Conservation (phyloP, 371 early-diverging fungal genomes). For the Mucor saturninus region DNA sequence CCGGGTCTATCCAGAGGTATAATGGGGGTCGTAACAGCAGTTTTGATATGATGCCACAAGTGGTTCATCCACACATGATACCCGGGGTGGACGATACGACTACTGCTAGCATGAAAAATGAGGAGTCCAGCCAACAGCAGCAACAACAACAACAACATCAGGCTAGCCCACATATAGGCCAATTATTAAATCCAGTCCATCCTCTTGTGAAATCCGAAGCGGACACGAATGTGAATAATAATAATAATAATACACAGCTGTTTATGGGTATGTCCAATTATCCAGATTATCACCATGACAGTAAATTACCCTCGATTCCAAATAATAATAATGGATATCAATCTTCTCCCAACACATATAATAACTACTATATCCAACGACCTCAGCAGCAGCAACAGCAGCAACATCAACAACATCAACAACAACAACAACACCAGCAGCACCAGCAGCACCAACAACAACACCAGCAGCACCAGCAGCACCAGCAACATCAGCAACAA, state of each 20-base stretch:
- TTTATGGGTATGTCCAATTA: slow-evolving; percentile 25
- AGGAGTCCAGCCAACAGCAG: slow-evolving; percentile 15
- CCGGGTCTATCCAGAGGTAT: slow-evolving; percentile 23
- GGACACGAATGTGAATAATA: too few species aligned
- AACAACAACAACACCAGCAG: too few species aligned
- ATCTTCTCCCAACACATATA: slow-evolving; percentile 1
- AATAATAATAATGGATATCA: slow-evolving; percentile 10
- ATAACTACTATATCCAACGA: slow-evolving; percentile 17
- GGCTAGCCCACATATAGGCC: slow-evolving; percentile 46
- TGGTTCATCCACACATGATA: slow-evolving; percentile 34
- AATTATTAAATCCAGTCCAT: slow-evolving; percentile 46
- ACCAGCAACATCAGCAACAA: slow-evolving; percentile 23
- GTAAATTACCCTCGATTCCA: slow-evolving; percentile 12
- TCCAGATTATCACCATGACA: slow-evolving; percentile 8
- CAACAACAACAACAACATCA: slow-evolving; percentile 11
- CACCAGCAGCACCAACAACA: too few species aligned
- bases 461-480: too few species aligned
- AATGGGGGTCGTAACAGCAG: slow-evolving; percentile 13
- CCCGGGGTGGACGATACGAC: slow-evolving; percentile 20
- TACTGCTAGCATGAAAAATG: slow-evolving; percentile 17
- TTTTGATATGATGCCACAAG: slow-evolving; percentile 24
- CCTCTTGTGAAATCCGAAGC: slow-evolving; percentile 24
- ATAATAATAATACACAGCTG: slow-evolving; percentile 12
- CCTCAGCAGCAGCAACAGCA: background rate
- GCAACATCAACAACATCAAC: background rate